Base-by-base conservation (phyloP, 352 stramenopile genomes). In the Globisporangium emineosum region DNA sequence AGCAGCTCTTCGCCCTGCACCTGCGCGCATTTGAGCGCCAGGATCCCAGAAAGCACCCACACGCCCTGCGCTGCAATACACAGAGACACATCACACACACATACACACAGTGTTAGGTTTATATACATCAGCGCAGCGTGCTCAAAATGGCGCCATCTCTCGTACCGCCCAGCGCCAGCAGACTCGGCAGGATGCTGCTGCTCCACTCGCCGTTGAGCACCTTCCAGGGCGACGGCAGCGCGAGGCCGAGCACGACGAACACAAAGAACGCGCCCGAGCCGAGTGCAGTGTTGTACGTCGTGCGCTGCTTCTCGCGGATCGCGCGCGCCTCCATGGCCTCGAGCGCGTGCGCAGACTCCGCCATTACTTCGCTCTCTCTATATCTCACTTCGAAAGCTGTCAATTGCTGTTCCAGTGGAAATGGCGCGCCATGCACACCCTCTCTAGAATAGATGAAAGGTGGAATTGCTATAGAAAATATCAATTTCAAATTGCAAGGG, bases 191-290 rank as follows among this genome's bases (percentile, higher is more conserved):
- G 51, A 88, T 77, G 45, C 62, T 56, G 27, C 67, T 61, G 56
- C 80, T 93, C 81, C 81, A 93, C 35, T 91, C 79, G 78, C 81
- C 81, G 55, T 88, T 90, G 32, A 93, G 60, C 52, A 93, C 76
- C 53, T 78, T 78, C 81, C 84, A 90, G 2, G 81, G 76, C 52
- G 82, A 76, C 54, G 84, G 84, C 51, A 93, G 70, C 52, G 75
- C 65, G 45, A 93, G 62, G 62, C 70, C 77, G 35, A 93, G 66
- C 49, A 77, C 58, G 21, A 66, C 59, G 29, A 72, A 65, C 27
- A 78, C 30, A 53, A 85, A 78, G 33, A 83, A 64, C 33, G 73
- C 56, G 47, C 71, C 37, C 1, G 75, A 85, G 12, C 82, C 81
- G 9, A 93, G 72, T 37, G 75, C 75, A 17, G 69, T 53, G 67